Evolutionary conservation across 139 green algal genomes (phyloP).

Genomic region (Medakamo hakoo): DNA sequence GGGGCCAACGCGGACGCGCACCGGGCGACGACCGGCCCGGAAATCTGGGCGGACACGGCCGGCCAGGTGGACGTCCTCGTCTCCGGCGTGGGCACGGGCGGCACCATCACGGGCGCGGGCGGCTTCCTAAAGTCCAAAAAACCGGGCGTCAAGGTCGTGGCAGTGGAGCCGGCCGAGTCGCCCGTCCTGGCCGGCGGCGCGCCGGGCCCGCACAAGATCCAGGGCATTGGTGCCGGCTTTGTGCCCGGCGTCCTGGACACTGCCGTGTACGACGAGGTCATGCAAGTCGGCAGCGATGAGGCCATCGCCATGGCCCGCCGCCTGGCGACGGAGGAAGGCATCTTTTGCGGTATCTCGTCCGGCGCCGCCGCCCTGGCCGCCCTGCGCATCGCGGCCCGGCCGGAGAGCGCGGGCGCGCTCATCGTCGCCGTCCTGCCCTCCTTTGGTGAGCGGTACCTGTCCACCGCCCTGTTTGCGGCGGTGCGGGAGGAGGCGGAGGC

Average conservation of each 20-base stretch:
- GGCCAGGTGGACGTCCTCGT: slow-evolving; percentile 22
- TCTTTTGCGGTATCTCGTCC: slow-evolving; percentile 84
- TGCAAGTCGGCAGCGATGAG: slow-evolving; percentile 66
- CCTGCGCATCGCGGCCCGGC: background rate
- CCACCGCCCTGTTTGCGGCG: slow-evolving; percentile 36
- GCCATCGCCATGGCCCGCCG: slow-evolving; percentile 69
- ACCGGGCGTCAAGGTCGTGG: slow-evolving; percentile 29
- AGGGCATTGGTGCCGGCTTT: slow-evolving; percentile 75
- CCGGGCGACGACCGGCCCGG: slow-evolving; percentile 49
- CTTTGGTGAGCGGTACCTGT: slow-evolving; percentile 46
- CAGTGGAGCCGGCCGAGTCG: slow-evolving; percentile 54
- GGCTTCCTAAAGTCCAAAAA: slow-evolving; percentile 48
- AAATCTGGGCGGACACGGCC: slow-evolving; percentile 53
- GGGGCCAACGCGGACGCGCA: slow-evolving; percentile 67
- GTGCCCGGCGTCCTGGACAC: slow-evolving; percentile 88
- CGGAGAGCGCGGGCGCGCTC: background rate
- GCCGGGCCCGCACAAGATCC: slow-evolving; percentile 87
- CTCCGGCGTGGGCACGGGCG: slow-evolving; percentile 53
- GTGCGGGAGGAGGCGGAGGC: slow-evolving; percentile 32
- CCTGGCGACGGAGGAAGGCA: slow-evolving; percentile 75
- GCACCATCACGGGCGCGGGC: slow-evolving; percentile 56
- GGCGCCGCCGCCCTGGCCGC: slow-evolving; percentile 69
- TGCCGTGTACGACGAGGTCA: slow-evolving; percentile 70
- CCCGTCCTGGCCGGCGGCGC: slow-evolving; percentile 43
- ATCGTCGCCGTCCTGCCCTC: slow-evolving; percentile 5